Evolutionary conservation across 1,139 yeast genomes (phyloP).

Genomic region (Yamadazyma trypodendri): DNA sequence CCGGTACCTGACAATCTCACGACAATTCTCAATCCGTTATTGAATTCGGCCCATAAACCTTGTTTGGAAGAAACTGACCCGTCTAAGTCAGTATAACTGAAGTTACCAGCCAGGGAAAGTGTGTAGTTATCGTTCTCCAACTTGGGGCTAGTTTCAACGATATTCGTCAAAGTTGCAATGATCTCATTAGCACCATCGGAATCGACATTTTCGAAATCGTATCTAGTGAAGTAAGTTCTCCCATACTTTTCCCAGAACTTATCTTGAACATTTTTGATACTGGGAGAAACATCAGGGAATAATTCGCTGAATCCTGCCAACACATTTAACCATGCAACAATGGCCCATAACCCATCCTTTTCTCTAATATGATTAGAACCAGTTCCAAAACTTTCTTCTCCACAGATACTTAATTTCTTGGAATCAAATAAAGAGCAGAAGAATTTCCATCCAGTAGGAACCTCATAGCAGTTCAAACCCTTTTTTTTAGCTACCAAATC

Average conservation of each 20-base stretch:
- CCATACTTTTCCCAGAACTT: slow-evolving; percentile 93
- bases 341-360: slow-evolving; percentile 98
- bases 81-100: slow-evolving; percentile 90
- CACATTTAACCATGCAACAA: slow-evolving; percentile 94
- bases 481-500: slow-evolving; percentile 85
- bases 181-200: slow-evolving; percentile 74
- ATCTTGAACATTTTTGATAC: slow-evolving; percentile 77
- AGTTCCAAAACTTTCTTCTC: slow-evolving; percentile 97
- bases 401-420: slow-evolving; percentile 90
- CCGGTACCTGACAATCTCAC: slow-evolving; percentile 97
- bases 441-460: slow-evolving; percentile 99
- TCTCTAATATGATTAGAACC: slow-evolving; percentile 97
- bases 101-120: slow-evolving; percentile 79
- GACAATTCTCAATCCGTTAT: slow-evolving; percentile 81
- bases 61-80: slow-evolving; percentile 91
- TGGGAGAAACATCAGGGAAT: slow-evolving; percentile 52
- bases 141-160: slow-evolving; percentile 30
- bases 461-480: slow-evolving; percentile 80
- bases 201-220: slow-evolving; percentile 85
- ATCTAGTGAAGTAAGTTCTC: slow-evolving; percentile 95
- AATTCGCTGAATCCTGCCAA: slow-evolving; percentile 73
- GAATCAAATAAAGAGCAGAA: slow-evolving; percentile 95
- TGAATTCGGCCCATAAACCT: slow-evolving; percentile 83
- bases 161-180: slow-evolving; percentile 52
- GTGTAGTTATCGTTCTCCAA: slow-evolving; percentile 48